Percentiles rank a stretch among this genome's conserved stretches.
phyloP scores from a whole-genome alignment of 2,329 filamentous ascomycete genomes.

The Lachnellula hyalina region DNA sequence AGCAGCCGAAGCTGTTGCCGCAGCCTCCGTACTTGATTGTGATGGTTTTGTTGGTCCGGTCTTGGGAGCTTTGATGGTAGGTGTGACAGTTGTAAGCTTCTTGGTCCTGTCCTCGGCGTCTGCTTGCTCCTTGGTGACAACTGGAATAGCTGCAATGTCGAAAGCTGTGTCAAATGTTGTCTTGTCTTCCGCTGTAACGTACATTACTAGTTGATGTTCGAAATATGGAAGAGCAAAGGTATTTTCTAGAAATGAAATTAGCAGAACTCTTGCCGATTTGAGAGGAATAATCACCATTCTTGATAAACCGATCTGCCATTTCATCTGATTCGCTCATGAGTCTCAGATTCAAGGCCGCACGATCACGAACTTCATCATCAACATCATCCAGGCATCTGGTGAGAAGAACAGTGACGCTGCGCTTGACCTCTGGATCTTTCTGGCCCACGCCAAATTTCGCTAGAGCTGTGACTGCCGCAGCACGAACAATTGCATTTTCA shows the following conservation, averaged over 20 bases:
- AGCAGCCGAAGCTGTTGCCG: conserved; percentile 69
- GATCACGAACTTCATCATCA: conserved; percentile 95
- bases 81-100: conserved; percentile 90
- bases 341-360: conserved; percentile 85
- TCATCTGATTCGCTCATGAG: conserved; percentile 84
- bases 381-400: conserved; percentile 93
- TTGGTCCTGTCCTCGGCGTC: conserved; percentile 94
- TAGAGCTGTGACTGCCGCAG: conserved; percentile 89
- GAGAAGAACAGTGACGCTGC: conserved; percentile 86
- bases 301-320: conserved; percentile 80
- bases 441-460: conserved; percentile 97
- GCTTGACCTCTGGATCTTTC: conserved; percentile 94
- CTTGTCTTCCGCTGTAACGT: conserved; percentile 89
- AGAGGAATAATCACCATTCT: conserved; percentile 64
- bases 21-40: conserved; percentile 64
- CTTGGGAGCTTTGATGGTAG: conserved; percentile 89
- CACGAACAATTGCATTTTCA: conserved; percentile 93
- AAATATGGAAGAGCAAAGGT: conserved; percentile 94
- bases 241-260: conserved; percentile 55
- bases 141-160: conserved; percentile 83
- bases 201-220: conserved; percentile 95
- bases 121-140: conserved; percentile 92
- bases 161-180: conserved; percentile 80
- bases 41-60: conserved; percentile 69
- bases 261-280: conserved; percentile 7